A percentile compares a stretch with the other conserved stretches of the same genome.
phyloP scores from a whole-genome alignment of 768 basidiomycete genomes.

The Hebeloma cylindrosporum region DNA sequence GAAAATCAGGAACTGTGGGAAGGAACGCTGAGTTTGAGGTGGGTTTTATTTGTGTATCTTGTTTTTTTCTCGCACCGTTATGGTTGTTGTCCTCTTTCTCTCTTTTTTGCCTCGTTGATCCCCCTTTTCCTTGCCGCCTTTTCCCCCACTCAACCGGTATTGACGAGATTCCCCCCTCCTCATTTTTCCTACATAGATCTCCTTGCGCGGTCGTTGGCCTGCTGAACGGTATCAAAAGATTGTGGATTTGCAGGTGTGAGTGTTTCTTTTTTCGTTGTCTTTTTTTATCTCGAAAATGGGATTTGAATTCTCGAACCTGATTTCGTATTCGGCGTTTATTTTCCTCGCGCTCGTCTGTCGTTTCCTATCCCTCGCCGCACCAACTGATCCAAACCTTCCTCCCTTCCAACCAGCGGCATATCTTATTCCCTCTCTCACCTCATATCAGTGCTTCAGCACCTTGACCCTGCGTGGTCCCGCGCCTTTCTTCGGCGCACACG shows the following conservation, averaged over 20 bases:
- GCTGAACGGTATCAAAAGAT: constrained; percentile 72
- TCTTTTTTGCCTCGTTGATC: background rate
- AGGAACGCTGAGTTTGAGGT: constrained; percentile 71
- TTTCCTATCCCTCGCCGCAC: too few species aligned
- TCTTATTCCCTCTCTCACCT: constrained; percentile 71
- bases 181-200: constrained; percentile 49
- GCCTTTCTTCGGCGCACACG: constrained; percentile 76
- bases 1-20: constrained; percentile 54
- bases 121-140: too few species aligned
- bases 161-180: background rate
- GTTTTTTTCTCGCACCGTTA: too few species aligned
- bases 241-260: constrained; percentile 66
- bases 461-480: constrained; percentile 75
- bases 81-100: background rate
- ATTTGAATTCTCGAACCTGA: too few species aligned
- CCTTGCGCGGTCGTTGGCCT: constrained; percentile 78
- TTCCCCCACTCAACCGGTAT: too few species aligned
- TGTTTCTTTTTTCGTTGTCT: background rate
- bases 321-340: too few species aligned
- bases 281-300: too few species aligned
- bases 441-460: constrained; percentile 66
- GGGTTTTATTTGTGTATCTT: constrained; percentile 19
- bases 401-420: constrained; percentile 68
- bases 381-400: too few species aligned
- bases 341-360: background rate